phyloP scores from a whole-genome alignment of 352 stramenopile genomes.

The Proteromonas lacertae region DNA sequence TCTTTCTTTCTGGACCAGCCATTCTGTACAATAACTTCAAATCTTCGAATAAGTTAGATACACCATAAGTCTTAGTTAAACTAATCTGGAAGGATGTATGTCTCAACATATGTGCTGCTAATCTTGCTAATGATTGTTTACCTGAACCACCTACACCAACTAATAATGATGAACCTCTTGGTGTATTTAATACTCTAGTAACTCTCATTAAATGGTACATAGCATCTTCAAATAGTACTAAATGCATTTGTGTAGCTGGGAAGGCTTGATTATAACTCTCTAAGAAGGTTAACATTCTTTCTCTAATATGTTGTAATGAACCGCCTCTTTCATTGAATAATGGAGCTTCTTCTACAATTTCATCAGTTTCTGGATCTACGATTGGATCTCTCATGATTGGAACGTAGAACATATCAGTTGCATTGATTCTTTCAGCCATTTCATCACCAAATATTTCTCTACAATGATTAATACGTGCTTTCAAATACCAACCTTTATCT shows the following conservation, averaged over 20 bases:
- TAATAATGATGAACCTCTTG: slow-evolving; percentile 38
- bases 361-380: slow-evolving; percentile 1
- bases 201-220: slow-evolving; percentile 39
- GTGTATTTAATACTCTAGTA: slow-evolving; percentile 18
- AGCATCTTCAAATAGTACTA: slow-evolving; percentile 55
- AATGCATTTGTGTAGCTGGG: slow-evolving; percentile 19
- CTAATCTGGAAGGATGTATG: slow-evolving; percentile 37
- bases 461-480: not conserved
- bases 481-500: slow-evolving; percentile 21
- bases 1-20: slow-evolving; percentile 28
- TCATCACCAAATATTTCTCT: not conserved
- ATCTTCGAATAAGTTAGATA: slow-evolving; percentile 38
- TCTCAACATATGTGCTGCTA: slow-evolving; percentile 30
- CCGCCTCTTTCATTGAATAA: slow-evolving; percentile 32
- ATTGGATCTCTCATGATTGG: not conserved
- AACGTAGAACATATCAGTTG: not conserved
- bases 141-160: slow-evolving; percentile 44
- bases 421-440: not conserved
- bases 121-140: slow-evolving; percentile 32
- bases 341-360: slow-evolving; percentile 26
- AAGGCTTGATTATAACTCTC: slow-evolving; percentile 32
- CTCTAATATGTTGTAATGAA: slow-evolving; percentile 15
- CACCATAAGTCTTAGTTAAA: slow-evolving; percentile 42
- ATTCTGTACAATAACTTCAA: slow-evolving; percentile 34
- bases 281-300: slow-evolving; percentile 22